A percentile compares a stretch with the other conserved stretches of the same genome.
Evolutionary conservation across 2,329 filamentous ascomycete genomes (phyloP).

Genomic region (Clonostachys rhizophaga): DNA sequence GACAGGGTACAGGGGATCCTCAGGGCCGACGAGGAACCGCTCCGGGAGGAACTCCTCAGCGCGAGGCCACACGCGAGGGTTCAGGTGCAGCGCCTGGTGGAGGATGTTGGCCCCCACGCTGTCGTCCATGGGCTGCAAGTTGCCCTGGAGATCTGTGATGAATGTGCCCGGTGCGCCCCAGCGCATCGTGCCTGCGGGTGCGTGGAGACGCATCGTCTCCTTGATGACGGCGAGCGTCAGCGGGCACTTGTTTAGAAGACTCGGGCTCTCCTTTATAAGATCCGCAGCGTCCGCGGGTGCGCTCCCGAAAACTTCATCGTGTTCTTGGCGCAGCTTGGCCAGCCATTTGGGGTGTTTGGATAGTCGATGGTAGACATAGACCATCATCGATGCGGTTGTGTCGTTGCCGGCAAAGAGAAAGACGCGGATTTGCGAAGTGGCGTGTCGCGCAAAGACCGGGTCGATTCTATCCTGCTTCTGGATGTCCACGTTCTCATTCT

Average conservation of each 20-base stretch:
- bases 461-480: neutral
- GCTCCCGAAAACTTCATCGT: conserved; percentile 36
- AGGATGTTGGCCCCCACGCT: conserved; percentile 16
- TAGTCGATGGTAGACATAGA: conserved; percentile 1
- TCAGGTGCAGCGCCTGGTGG: conserved; percentile 25
- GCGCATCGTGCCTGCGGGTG: conserved; percentile 37
- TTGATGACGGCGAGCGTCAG: conserved; percentile 48
- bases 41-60: conserved; percentile 29
- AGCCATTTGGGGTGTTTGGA: conserved; percentile 20
- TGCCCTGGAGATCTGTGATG: neutral
- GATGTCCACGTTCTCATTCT: neutral
- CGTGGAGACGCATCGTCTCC: conserved; percentile 47
- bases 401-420: conserved; percentile 39
- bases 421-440: conserved; percentile 18
- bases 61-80: conserved; percentile 19
- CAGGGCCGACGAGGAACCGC: conserved; percentile 17
- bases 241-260: conserved; percentile 39
- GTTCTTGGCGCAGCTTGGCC: conserved; percentile 19
- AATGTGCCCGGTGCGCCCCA: conserved; percentile 1
- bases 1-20: neutral
- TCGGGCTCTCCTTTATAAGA: conserved; percentile 26
- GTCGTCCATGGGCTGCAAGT: neutral
- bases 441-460: neutral
- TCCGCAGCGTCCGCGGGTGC: conserved; percentile 17
- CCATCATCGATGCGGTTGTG: conserved; percentile 30